Percentiles rank a stretch among this genome's conserved stretches.
These are phyloP conservation scores for Colletotrichum sublineola DNA, from an alignment of 2,329 filamentous ascomycete genomes.

Conservation along the genomic window DNA sequence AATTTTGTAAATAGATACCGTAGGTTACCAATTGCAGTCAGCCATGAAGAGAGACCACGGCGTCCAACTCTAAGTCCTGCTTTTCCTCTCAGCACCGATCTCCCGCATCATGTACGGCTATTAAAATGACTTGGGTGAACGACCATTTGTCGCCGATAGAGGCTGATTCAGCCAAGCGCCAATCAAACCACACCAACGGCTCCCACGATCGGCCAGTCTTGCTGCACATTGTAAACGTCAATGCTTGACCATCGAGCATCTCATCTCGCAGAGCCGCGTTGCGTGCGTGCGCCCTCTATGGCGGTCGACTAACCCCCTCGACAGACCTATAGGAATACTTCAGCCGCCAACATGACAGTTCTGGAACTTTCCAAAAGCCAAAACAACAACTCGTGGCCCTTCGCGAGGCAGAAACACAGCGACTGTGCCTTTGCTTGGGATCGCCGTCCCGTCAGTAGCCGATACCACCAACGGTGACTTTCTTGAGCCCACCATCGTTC, in stretches of 20 bases:
- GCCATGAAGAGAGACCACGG: background rate
- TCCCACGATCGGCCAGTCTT: background rate
- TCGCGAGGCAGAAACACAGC: background rate
- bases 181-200: background rate
- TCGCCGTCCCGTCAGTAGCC: background rate
- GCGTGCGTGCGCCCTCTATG: too few relatives aligned
- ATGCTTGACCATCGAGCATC: background rate
- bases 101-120: background rate
- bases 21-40: background rate
- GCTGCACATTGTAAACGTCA: background rate
- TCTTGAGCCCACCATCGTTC: background rate
- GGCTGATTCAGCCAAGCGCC: background rate
- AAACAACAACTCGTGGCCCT: conserved; percentile 1
- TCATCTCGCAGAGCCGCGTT: background rate
- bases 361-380: conserved; percentile 14
- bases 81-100: background rate
- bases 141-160: background rate
- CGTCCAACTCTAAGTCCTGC: background rate
- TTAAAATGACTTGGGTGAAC: background rate
- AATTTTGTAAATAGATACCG: background rate
- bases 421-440: background rate
- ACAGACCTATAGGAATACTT: conserved; percentile 6
- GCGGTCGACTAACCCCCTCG: too few relatives aligned
- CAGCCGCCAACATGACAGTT: conserved; percentile 3
- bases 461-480: background rate